Evolutionary conservation across 768 basidiomycete genomes (phyloP).

Genomic region (Suillus fuscotomentosus): DNA sequence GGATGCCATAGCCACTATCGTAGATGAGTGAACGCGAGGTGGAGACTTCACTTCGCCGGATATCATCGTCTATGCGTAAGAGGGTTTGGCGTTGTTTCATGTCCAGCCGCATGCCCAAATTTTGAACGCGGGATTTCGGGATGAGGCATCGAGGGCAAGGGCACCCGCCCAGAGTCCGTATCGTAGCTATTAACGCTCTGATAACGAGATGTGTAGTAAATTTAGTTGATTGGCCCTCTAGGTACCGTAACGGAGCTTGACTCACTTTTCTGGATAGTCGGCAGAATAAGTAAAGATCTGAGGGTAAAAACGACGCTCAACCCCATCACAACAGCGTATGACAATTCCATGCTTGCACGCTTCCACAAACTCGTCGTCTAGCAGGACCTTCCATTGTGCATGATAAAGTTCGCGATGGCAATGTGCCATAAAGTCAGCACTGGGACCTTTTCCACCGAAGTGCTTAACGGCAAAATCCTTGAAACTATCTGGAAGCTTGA

Average conservation of each 20-base stretch:
- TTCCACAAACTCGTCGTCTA: too few species aligned
- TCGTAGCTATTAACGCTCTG: constrained; percentile 21
- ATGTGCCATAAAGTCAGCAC: neutral
- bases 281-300: constrained; percentile 30
- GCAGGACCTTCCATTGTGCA: too few species aligned
- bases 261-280: constrained; percentile 36
- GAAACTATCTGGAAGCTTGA: constrained; percentile 14
- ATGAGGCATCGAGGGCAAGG: constrained; percentile 29
- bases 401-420: too few species aligned
- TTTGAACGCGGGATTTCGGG: constrained; percentile 9
- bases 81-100: neutral
- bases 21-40: constrained; percentile 14
- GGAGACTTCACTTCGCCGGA: neutral
- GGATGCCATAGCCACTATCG: constrained; percentile 8
- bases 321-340: constrained; percentile 10
- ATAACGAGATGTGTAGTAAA: neutral
- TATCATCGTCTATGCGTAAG: constrained; percentile 9
- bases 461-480: constrained; percentile 10
- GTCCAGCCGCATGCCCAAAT: constrained; percentile 11
- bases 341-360: constrained; percentile 8
- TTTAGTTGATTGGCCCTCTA: too few species aligned
- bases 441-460: neutral
- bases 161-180: constrained; percentile 21
- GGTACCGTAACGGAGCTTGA: neutral
- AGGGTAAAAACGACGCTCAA: constrained; percentile 15